Evolutionary conservation across 106 monocot species (phyloP).

Genomic region (Ottelia alismoides): DNA sequence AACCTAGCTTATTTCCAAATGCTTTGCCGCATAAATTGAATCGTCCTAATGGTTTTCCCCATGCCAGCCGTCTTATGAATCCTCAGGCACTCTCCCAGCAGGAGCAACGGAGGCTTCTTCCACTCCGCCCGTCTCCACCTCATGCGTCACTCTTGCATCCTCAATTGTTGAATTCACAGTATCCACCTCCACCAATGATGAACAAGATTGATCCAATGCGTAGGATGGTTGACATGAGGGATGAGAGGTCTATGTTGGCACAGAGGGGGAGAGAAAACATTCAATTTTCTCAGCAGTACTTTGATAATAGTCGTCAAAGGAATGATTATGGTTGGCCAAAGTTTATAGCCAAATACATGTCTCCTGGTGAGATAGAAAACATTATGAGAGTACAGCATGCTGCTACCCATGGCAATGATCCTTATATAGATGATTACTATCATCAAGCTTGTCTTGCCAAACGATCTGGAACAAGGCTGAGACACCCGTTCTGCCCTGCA

Average conservation of each 20-base stretch:
- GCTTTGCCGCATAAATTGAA: conserved; percentile 33
- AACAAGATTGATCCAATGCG: conserved; percentile 20
- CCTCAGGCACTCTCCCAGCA: conserved; percentile 21
- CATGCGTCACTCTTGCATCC: conserved; percentile 30
- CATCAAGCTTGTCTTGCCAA: conserved; percentile 52
- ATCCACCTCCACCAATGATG: conserved; percentile 12
- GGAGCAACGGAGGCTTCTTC: conserved; percentile 26
- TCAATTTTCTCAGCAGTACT: conserved; percentile 20
- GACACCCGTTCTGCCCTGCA: conserved; percentile 37
- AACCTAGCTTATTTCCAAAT: conserved; percentile 20
- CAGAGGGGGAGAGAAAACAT: conserved; percentile 27
- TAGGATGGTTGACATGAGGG: conserved; percentile 21
- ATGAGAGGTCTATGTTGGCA: conserved; percentile 19
- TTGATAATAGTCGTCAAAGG: conserved; percentile 17
- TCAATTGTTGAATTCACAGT: conserved; percentile 17
- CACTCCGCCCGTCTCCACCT: conserved; percentile 21
- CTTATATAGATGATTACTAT: conserved; percentile 54
- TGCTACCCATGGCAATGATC: conserved; percentile 35
- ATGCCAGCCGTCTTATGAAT: conserved; percentile 21
- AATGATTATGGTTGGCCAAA: conserved; percentile 15
- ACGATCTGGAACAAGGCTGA: conserved; percentile 12
- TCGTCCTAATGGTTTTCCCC: too few species aligned
- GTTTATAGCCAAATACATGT: conserved; percentile 57
- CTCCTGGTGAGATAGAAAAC: conserved; percentile 54
- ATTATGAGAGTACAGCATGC: conserved; percentile 50